Evolutionary conservation across 2,329 filamentous ascomycete species (phyloP).

Genomic region (Trichoderma polysporum): DNA sequence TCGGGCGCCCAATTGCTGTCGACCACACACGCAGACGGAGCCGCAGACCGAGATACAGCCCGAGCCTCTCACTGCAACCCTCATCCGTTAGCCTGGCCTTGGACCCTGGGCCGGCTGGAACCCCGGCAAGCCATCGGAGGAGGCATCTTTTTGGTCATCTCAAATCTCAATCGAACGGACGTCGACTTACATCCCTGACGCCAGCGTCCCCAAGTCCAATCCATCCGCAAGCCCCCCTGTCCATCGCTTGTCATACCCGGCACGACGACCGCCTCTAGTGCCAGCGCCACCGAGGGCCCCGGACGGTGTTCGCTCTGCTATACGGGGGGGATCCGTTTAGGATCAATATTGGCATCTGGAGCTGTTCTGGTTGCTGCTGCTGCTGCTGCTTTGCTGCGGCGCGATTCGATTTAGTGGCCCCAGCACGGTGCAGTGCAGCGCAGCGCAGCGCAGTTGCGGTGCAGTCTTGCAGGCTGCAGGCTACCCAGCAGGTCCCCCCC

Average conservation of each 20-base stretch:
- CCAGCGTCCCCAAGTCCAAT: too few relatives aligned
- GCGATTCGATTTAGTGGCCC: too few relatives aligned
- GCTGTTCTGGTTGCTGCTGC: too few relatives aligned
- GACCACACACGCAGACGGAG: not conserved
- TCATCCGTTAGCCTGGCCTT: not conserved
- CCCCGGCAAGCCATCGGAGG: conserved; percentile 2
- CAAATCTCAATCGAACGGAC: not conserved
- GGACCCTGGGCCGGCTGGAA: conserved; percentile 12
- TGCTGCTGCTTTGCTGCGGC: not conserved
- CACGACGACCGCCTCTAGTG: not conserved
- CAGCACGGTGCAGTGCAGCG: too few relatives aligned
- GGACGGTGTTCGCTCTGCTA: not conserved
- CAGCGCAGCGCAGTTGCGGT: too few relatives aligned
- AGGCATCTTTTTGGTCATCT: not conserved
- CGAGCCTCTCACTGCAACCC: conserved; percentile 10
- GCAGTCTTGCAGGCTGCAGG: not conserved
- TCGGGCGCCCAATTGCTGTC: not conserved
- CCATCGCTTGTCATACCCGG: not conserved
- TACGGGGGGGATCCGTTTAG: not conserved
- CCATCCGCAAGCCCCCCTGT: too few relatives aligned
- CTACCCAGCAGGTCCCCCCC: not conserved
- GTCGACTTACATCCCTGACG: too few relatives aligned
- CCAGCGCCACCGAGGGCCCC: not conserved
- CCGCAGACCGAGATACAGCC: conserved; percentile 11
- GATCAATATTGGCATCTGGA: not conserved